Conservation (phyloP, 1,139 yeast species). For the Suhomyces choctaworum region DNA sequence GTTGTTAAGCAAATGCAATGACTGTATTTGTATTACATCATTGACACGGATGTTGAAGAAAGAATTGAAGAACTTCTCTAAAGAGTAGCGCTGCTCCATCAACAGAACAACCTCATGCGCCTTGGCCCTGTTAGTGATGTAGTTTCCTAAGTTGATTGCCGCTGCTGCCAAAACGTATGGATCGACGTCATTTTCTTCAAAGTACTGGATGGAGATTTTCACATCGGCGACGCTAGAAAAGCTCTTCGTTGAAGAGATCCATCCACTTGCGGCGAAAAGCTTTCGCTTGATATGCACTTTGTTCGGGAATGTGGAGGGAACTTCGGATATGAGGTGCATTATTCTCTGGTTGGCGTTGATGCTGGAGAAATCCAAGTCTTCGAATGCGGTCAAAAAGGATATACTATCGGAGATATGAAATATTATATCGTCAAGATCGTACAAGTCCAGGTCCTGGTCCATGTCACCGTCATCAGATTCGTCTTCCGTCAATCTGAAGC, state of each 20-base stretch:
- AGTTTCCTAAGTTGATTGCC: conserved; percentile 40
- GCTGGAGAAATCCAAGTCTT: conserved; percentile 16
- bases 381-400: conserved; percentile 20
- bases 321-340: conserved; percentile 9
- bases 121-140: conserved; percentile 24
- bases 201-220: conserved; percentile 11
- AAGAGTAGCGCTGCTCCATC: conserved; percentile 14
- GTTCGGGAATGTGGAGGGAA: conserved; percentile 13
- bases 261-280: conserved; percentile 39
- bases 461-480: conserved; percentile 6
- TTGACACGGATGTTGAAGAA: conserved; percentile 27
- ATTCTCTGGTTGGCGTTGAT: conserved; percentile 12
- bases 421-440: conserved; percentile 12
- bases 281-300: conserved; percentile 24
- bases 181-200: conserved; percentile 15
- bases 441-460: conserved; percentile 11
- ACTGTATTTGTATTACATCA: conserved; percentile 44
- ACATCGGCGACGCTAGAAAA: conserved; percentile 20
- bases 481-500: conserved; percentile 6
- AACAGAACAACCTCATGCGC: conserved; percentile 17
- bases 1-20: conserved; percentile 39
- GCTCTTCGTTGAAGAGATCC: conserved; percentile 33
- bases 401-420: conserved; percentile 19
- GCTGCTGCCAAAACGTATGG: conserved; percentile 32
- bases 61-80: conserved; percentile 20